phyloP scores from a whole-genome alignment of 345 rosid species.

The Gossypium rotundifolium region DNA sequence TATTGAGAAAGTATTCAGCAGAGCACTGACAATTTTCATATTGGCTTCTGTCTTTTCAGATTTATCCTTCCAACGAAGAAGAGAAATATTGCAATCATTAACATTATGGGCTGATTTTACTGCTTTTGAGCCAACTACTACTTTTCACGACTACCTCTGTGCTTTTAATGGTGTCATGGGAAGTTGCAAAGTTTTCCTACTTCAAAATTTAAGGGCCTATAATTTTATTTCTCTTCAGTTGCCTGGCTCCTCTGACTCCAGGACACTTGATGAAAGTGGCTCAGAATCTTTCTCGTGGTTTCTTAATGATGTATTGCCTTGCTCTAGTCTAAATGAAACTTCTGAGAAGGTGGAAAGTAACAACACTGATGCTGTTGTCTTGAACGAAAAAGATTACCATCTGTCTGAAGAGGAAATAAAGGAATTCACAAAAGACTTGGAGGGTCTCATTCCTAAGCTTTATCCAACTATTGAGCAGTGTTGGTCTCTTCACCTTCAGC shows the following conservation, averaged over 20 bases:
- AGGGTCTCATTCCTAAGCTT: slow-evolving; percentile 41
- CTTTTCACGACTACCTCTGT: slow-evolving; percentile 62
- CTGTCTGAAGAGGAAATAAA: slow-evolving; percentile 44
- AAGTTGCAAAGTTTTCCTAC: slow-evolving; percentile 49
- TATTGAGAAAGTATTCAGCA: slow-evolving; percentile 29
- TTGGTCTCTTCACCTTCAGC: slow-evolving; percentile 59
- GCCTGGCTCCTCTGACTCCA: slow-evolving; percentile 21
- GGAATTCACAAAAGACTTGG: slow-evolving; percentile 46
- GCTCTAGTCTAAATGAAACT: slow-evolving; percentile 22
- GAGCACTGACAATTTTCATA: slow-evolving; percentile 50
- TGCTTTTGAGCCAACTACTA: slow-evolving; percentile 49
- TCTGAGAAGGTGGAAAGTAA: slow-evolving; percentile 28
- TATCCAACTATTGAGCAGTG: slow-evolving; percentile 48
- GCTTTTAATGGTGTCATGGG: slow-evolving; percentile 56
- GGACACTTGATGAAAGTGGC: slow-evolving; percentile 19
- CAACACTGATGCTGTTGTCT: slow-evolving; percentile 16
- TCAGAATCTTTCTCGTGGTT: slow-evolving; percentile 34
- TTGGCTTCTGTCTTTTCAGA: slow-evolving; percentile 58
- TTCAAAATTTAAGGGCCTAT: slow-evolving; percentile 32
- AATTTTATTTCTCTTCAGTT: slow-evolving; percentile 42
- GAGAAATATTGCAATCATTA: slow-evolving; percentile 51
- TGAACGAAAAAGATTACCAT: slow-evolving; percentile 20
- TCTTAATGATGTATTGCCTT: slow-evolving; percentile 35
- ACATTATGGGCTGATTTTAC: slow-evolving; percentile 55
- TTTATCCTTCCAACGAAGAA: slow-evolving; percentile 47